A percentile compares a stretch with the other conserved stretches of the same genome.
phyloP scores from a whole-genome alignment of 2,329 filamentous ascomycete genomes.

The Fusarium sp. region DNA sequence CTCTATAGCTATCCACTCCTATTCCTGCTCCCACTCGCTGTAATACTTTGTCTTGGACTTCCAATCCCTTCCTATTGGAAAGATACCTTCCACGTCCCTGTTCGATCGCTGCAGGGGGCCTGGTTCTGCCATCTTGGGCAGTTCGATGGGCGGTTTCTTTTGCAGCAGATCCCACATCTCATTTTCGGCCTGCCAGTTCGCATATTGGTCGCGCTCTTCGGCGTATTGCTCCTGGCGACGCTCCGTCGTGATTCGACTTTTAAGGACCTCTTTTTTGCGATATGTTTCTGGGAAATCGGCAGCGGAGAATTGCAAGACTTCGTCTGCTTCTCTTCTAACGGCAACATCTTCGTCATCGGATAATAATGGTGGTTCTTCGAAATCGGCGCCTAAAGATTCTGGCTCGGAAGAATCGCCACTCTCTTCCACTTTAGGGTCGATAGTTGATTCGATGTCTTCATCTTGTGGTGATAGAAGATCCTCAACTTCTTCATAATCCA shows the following conservation, averaged over 20 bases:
- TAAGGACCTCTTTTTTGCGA: conserved; percentile 53
- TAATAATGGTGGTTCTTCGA: conserved; percentile 13
- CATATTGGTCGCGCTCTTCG: conserved; percentile 56
- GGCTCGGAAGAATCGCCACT: conserved; percentile 12
- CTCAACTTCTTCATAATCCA: conserved; percentile 38
- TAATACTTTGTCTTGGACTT: conserved; percentile 51
- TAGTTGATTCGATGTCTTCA: conserved; percentile 14
- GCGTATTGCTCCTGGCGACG: conserved; percentile 59
- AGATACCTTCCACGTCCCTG: conserved; percentile 52
- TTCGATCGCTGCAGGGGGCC: conserved; percentile 47
- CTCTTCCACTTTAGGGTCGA: not conserved
- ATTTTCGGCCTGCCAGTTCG: conserved; percentile 57
- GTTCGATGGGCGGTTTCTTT: conserved; percentile 52
- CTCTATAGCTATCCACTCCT: not conserved
- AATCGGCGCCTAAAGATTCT: conserved; percentile 32
- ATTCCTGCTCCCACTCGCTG: conserved; percentile 58
- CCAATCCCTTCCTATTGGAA: conserved; percentile 56
- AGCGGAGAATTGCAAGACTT: conserved; percentile 57
- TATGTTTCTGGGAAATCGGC: conserved; percentile 54
- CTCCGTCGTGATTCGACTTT: conserved; percentile 56
- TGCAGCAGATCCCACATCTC: conserved; percentile 61
- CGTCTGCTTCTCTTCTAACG: conserved; percentile 55
- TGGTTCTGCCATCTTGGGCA: conserved; percentile 49
- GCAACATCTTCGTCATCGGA: conserved; percentile 47
- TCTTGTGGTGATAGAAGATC: conserved; percentile 16